Percentiles rank a stretch among this genome's conserved stretches.
These are phyloP conservation scores for Coemansia asiatica DNA, from an alignment of 192 early-diverging fungal species.

Conservation along the genomic window DNA sequence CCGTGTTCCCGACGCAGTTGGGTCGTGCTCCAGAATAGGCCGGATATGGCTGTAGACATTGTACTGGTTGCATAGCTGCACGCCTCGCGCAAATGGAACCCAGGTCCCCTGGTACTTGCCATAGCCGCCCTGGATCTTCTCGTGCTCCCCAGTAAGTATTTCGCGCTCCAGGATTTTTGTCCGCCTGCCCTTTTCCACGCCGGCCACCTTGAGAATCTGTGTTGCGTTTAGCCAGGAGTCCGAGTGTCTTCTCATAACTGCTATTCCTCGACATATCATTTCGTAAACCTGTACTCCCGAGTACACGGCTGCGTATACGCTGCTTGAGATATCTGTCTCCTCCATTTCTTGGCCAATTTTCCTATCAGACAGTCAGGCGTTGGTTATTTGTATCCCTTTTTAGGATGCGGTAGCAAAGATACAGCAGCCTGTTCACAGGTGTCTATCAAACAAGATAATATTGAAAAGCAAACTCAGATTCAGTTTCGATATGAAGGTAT, in stretches of 20 bases:
- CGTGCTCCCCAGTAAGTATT: slow-evolving; percentile 81
- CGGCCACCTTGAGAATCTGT: slow-evolving; percentile 96
- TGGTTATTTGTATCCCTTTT: no score
- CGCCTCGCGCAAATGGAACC: slow-evolving; percentile 85
- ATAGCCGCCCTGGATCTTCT: slow-evolving; percentile 98
- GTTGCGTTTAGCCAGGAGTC: slow-evolving; percentile 97
- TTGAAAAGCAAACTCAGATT: no score
- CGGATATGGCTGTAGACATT: slow-evolving; percentile 70
- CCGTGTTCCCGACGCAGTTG: slow-evolving; percentile 56
- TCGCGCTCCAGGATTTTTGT: slow-evolving; percentile 94
- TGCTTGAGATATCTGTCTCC: slow-evolving; percentile 8
- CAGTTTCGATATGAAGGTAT: neutral
- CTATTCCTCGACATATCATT: slow-evolving; percentile 76
- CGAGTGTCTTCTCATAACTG: slow-evolving; percentile 74
- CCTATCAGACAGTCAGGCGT: no score
- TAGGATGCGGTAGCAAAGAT: no score
- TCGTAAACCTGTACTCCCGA: slow-evolving; percentile 96
- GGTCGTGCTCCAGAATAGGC: slow-evolving; percentile 80
- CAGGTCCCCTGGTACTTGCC: slow-evolving; percentile 97
- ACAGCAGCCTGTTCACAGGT: no score
- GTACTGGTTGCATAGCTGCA: slow-evolving; percentile 77
- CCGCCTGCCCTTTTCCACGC: slow-evolving; percentile 87
- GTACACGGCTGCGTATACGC: slow-evolving; percentile 87
- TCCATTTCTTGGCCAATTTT: slow-evolving; percentile 17
- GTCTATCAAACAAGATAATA: no score